Evolutionary conservation across 2,329 filamentous ascomycete genomes (phyloP).

Genomic region (Falciphora oryzae): DNA sequence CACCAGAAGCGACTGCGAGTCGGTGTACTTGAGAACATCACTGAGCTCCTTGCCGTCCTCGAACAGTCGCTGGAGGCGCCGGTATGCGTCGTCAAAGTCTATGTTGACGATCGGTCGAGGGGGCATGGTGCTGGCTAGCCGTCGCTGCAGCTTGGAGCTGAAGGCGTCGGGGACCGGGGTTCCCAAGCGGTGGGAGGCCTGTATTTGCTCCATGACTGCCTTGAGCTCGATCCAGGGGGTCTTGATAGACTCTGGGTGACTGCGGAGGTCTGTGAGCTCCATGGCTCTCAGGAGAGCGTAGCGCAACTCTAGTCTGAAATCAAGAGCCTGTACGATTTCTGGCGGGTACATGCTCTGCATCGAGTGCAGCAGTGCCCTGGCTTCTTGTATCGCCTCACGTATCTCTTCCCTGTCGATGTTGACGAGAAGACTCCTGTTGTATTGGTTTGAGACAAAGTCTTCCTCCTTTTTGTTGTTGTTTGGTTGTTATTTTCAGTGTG

Average conservation of each 20-base stretch:
- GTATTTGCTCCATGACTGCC: slow-evolving; percentile 47
- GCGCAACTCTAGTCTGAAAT: slow-evolving; percentile 60
- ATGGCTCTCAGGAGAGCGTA: slow-evolving; percentile 53
- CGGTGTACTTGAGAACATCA: slow-evolving; percentile 60
- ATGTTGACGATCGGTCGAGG: slow-evolving; percentile 83
- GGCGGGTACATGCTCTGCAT: slow-evolving; percentile 32
- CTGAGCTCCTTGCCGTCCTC: slow-evolving; percentile 65
- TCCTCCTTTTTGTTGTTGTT: slow-evolving; percentile 60
- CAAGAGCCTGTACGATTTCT: slow-evolving; percentile 50
- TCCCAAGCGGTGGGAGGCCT: slow-evolving; percentile 55
- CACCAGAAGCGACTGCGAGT: slow-evolving; percentile 66
- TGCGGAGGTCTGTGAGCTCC: slow-evolving; percentile 40
- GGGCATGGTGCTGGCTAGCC: slow-evolving; percentile 86
- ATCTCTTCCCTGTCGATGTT: slow-evolving; percentile 54
- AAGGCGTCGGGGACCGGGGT: slow-evolving; percentile 71
- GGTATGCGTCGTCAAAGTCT: slow-evolving; percentile 64
- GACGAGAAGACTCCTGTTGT: slow-evolving; percentile 70
- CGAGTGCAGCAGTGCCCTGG: slow-evolving; percentile 44
- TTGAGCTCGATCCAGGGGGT: slow-evolving; percentile 47
- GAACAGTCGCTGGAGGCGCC: slow-evolving; percentile 64
- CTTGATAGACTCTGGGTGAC: slow-evolving; percentile 39
- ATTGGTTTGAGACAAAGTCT: slow-evolving; percentile 91
- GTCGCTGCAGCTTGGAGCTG: slow-evolving; percentile 84
- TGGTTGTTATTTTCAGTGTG: not conserved
- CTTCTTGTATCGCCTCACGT: slow-evolving; percentile 46